Evolutionary conservation across 768 basidiomycete genomes (phyloP).

Genomic region (Hypsizygus marmoreus): DNA sequence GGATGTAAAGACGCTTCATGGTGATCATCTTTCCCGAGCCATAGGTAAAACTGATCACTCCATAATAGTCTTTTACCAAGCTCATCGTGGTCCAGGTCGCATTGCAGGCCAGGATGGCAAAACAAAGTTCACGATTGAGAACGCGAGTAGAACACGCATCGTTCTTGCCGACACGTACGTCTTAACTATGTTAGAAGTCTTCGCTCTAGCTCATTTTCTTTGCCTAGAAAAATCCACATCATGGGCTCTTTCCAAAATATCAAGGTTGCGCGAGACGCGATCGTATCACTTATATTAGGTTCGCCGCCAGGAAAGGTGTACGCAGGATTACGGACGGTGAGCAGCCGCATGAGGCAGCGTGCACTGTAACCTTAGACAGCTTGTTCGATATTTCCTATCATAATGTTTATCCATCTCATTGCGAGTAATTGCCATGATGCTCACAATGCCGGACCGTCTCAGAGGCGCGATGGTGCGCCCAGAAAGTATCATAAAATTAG

Average conservation of each 20-base stretch:
- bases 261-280: conserved; percentile 94
- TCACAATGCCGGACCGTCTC: too few species aligned
- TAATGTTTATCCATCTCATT: conserved; percentile 1
- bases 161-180: conserved; percentile 96
- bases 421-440: too few species aligned
- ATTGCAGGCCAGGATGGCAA: conserved; percentile 99
- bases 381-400: not conserved
- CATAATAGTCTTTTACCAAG: conserved; percentile 4
- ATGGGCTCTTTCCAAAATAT: conserved; percentile 99
- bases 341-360: conserved; percentile 91
- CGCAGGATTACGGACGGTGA: conserved; percentile 87
- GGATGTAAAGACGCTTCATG: conserved; percentile 97
- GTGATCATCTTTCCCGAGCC: conserved; percentile 97
- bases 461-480: too few species aligned
- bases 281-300: conserved; percentile 92
- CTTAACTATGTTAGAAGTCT: not conserved
- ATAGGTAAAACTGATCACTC: conserved; percentile 60
- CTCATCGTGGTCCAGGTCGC: conserved; percentile 57
- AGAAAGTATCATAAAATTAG: too few species aligned
- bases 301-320: conserved; percentile 96
- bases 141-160: conserved; percentile 94
- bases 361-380: conserved; percentile 55
- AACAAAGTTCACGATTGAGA: conserved; percentile 98
- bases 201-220: conserved; percentile 8
- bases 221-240: conserved; percentile 92